Evolutionary conservation across 352 stramenopile genomes (phyloP).

Genomic region (Phytopythium sindhum): DNA sequence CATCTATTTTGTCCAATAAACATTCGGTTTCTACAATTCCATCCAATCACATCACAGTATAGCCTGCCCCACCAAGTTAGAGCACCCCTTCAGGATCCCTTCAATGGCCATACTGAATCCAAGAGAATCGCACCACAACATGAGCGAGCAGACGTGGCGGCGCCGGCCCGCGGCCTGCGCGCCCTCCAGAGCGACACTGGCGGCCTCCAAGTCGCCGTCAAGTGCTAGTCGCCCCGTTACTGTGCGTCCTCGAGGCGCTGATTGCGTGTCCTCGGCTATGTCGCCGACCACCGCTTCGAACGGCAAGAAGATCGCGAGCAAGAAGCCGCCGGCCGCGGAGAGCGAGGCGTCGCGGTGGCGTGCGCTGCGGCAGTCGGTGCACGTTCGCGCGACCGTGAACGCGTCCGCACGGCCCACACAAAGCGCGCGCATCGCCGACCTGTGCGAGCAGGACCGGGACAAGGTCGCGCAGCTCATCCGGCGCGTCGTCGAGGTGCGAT

Average conservation of each 20-base stretch:
- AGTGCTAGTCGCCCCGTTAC: neutral
- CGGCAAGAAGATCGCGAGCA: conserved; percentile 5
- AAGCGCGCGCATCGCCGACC: conserved; percentile 51
- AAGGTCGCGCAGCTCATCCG: conserved; percentile 80
- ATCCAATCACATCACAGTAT: neutral
- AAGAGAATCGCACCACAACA: neutral
- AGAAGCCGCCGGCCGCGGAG: neutral
- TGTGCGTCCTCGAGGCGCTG: no score
- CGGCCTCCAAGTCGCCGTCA: neutral
- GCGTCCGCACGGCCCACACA: conserved; percentile 15
- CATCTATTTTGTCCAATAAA: conserved; percentile 7
- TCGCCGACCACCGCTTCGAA: conserved; percentile 4
- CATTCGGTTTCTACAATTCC: neutral
- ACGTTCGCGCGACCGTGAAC: conserved; percentile 49
- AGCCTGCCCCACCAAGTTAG: no score
- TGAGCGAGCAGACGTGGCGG: conserved; percentile 6
- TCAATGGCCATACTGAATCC: neutral
- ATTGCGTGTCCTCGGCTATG: neutral
- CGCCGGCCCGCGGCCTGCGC: neutral
- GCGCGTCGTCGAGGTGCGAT: conserved; percentile 61
- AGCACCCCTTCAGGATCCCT: conserved; percentile 3
- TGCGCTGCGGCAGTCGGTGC: conserved; percentile 61
- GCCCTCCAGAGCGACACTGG: neutral
- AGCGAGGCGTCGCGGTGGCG: conserved; percentile 52
- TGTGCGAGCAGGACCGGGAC: conserved; percentile 71